A percentile compares a stretch with the other conserved stretches of the same genome.
These are phyloP conservation scores for Pseudonitzschia pungens DNA, from an alignment of 108 stramenopile genomes.

Conservation along the genomic window DNA sequence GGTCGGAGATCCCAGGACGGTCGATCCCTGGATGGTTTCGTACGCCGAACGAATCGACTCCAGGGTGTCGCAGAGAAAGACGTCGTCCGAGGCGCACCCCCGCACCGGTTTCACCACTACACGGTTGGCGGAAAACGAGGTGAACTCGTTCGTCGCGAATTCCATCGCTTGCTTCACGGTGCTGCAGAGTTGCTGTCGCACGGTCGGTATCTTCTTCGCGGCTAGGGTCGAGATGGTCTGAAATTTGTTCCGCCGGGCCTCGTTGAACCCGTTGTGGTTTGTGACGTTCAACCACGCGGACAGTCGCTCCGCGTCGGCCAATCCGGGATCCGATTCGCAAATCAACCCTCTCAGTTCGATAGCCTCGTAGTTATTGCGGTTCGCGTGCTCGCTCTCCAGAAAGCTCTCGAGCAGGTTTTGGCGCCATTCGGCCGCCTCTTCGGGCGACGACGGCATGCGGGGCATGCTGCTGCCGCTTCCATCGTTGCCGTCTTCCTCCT, in stretches of 20 bases:
- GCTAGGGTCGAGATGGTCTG: conserved; percentile 58
- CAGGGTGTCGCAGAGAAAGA: conserved; percentile 73
- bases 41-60: conserved; percentile 72
- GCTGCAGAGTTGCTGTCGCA: conserved; percentile 73
- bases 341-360: conserved; percentile 65
- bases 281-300: conserved; percentile 49
- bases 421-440: conserved; percentile 48
- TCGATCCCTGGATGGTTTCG: conserved; percentile 63
- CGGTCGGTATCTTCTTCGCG: conserved; percentile 53
- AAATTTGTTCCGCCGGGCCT: conserved; percentile 78
- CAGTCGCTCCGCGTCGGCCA: conserved; percentile 77
- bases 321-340: conserved; percentile 80
- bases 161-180: conserved; percentile 65
- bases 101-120: conserved; percentile 38
- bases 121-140: conserved; percentile 22
- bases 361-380: conserved; percentile 18
- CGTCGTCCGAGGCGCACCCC: conserved; percentile 92
- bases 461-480: conserved; percentile 35
- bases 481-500: conserved; percentile 31
- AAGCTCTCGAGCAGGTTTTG: neutral
- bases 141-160: conserved; percentile 49
- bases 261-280: conserved; percentile 58
- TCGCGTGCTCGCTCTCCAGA: conserved; percentile 18
- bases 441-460: conserved; percentile 43
- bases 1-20: conserved; percentile 78